phyloP scores from a whole-genome alignment of 2,329 filamentous ascomycete species.

The Sclerotinia subarctica region DNA sequence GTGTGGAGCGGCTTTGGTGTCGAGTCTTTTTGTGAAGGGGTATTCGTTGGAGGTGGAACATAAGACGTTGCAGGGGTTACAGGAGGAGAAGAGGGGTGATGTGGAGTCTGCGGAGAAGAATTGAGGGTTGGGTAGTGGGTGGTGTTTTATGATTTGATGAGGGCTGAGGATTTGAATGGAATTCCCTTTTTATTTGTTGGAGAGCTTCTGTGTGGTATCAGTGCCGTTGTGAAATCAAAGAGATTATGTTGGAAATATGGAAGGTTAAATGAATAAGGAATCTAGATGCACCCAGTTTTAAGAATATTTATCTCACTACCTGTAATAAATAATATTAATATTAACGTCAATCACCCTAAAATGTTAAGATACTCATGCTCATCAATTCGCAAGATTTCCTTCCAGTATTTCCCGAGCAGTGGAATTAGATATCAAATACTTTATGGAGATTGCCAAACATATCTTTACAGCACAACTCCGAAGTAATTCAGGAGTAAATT shows the following conservation, averaged over 20 bases:
- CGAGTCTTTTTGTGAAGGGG: conserved; percentile 49
- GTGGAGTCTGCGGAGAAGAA: not conserved
- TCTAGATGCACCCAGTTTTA: not conserved
- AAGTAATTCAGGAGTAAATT: no score
- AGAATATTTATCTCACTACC: no score
- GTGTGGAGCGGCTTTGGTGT: conserved; percentile 47
- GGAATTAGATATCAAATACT: not conserved
- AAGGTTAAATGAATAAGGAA: not conserved
- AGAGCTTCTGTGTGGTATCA: no score
- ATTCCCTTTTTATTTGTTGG: not conserved
- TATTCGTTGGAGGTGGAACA: conserved; percentile 48
- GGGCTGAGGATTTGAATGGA: not conserved
- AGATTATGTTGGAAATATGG: not conserved
- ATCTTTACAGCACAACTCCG: no score
- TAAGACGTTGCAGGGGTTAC: conserved; percentile 47
- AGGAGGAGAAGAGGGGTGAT: conserved; percentile 39
- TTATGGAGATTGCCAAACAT: not conserved
- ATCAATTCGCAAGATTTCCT: no score
- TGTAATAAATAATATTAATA: not conserved
- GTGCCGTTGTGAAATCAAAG: not conserved
- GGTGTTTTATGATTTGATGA: not conserved
- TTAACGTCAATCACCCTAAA: not conserved
- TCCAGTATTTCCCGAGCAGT: no score
- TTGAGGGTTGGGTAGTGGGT: not conserved
- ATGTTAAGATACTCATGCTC: accelerated